Evolutionary conservation across 768 basidiomycete genomes (phyloP), one percentile per base, ranked within the genome.

Genomic region (Mycena vulgaris): DNA sequence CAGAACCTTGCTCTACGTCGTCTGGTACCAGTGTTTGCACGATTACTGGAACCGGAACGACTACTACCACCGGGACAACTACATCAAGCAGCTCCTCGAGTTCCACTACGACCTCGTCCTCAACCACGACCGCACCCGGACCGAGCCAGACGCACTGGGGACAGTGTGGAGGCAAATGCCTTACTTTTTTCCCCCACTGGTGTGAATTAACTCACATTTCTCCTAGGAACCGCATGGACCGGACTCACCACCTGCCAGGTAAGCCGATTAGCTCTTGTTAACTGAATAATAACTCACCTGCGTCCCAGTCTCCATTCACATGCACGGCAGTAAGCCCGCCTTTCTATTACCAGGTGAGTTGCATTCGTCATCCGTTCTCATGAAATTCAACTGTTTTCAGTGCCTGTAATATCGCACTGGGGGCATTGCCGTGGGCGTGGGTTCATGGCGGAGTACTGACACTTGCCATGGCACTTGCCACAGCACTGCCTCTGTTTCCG

Each of bases 301-400:
- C 33, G 33, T 35, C 33, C 33, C 33, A 35, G 33, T 35, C 78
- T 49, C 81, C 83, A 8, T 84, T 84, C 80, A 59, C 58, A 4
- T 90, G 88, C 78, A 77, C 76, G 52, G 82, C 85, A 19, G 82
- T 90, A 14, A 85, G 85, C 1, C 82, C 86, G 10, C 87, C 86
- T 25, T 89, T 85, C 77, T 89, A 89, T 73, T 89, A 80, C 76
- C 88, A 89, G 81, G 87, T 84, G 69, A 55, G 80, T 70, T 48
- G n/a, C 42, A 61, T 63, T 66, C 37, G 39, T 23, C 16, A 42
- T 35, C 30, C 56, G 23, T 61, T 52, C 9, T 31, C 31, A 51
- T 6, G n/a, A 28, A 28, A 53, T 30, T 69, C n/a, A 63, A 52
- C 55, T 21, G 28, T 6, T 23, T 52, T 40, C 33, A 78, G 74